phyloP scores from a whole-genome alignment of 2,329 filamentous ascomycete genomes.

The Pseudogymnoascus sp. region DNA sequence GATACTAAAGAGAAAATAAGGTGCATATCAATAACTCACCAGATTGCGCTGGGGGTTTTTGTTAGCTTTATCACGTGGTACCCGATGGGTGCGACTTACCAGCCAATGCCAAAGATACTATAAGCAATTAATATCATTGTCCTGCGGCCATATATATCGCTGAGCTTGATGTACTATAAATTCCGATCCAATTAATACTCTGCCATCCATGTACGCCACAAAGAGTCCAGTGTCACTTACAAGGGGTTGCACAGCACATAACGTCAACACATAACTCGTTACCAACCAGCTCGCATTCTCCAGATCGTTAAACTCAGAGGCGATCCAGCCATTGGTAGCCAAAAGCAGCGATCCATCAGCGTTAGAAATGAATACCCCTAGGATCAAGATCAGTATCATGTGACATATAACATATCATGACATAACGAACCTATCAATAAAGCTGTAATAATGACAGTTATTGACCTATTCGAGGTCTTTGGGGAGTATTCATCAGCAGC shows the following conservation, averaged over 20 bases:
- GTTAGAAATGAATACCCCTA: slow-evolving; percentile 57
- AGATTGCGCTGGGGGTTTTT: slow-evolving; percentile 18
- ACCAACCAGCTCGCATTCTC: slow-evolving; percentile 51
- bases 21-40: slow-evolving; percentile 32
- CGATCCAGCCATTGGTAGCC: slow-evolving; percentile 55
- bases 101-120: slow-evolving; percentile 39
- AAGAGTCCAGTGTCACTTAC: slow-evolving; percentile 27
- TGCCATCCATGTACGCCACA: not conserved
- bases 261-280: slow-evolving; percentile 43
- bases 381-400: not conserved
- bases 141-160: slow-evolving; percentile 50
- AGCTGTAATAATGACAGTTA: not conserved
- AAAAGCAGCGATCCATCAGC: slow-evolving; percentile 57
- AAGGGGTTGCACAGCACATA: slow-evolving; percentile 44
- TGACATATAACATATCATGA: not conserved
- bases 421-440: not conserved
- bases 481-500: not conserved
- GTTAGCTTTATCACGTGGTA: not conserved
- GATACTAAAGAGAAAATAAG: not conserved
- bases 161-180: slow-evolving; percentile 34
- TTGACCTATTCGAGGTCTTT: not conserved
- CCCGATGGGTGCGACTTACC: not conserved
- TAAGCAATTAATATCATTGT: slow-evolving; percentile 42
- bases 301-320: slow-evolving; percentile 51
- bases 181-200: not conserved